Base-by-base conservation (phyloP, 331 rosid species). In the Malus hybrid region DNA sequence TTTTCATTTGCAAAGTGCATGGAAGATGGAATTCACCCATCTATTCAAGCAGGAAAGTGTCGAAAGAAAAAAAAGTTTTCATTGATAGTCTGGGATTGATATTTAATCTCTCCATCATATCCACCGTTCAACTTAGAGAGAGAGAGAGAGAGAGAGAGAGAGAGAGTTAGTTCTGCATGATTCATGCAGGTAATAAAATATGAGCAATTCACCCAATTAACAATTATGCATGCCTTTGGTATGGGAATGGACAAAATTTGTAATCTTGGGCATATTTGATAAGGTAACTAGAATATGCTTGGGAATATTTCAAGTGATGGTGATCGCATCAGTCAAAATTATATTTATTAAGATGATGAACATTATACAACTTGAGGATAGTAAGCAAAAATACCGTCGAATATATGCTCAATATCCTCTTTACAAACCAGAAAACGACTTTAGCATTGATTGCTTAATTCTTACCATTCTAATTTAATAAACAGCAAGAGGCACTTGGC, bases 401-500 rank as follows among this genome's bases (percentile, higher is more conserved):
- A 24, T 24, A 74, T 74, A 80, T 80, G 71, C 67, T 11, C 6
- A 50, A 52, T 27, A 22, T 69, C 54, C 33, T 69, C 34, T 4
- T 68, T 18, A 27, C 69, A 15, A 83, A 78, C 80, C 65, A 33
- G 67, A n/a, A n/a, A 12, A 24, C 14, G 76, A 15, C 77, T 52
- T 52, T 67, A 31, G 42, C 70, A 44, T 56, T 4, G 62, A 66
- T 70, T 69, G 29, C 66, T 28, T 59, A 10, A 10, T 4, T 9
- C 55, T 20, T 42, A 7, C 64, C 5, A 7, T 46, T 29, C 15
- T 20, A 29, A 64, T 73, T 69, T 76, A 52, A 67, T 72, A 6
- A 24, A 64, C 31, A 63, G 77, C 71, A 76, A 78, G 85, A 80
- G 92, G 72, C 97, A 73, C 19, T 71, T 87, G 89, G 62, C 90